Conservation (phyloP, 352 stramenopile genomes). For the Globisporangium apiculatum region DNA sequence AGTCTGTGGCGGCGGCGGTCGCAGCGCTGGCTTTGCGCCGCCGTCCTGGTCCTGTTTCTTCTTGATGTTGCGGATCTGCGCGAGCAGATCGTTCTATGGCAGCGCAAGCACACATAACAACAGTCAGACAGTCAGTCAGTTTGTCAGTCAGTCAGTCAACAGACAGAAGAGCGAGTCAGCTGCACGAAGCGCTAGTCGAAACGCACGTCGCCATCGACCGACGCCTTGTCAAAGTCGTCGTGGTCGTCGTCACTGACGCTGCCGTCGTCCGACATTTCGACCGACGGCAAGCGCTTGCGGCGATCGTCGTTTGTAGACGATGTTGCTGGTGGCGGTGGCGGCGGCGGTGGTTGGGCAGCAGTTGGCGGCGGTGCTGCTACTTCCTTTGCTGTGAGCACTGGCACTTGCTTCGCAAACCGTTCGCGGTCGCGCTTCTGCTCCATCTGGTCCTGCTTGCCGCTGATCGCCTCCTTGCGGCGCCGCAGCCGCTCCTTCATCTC, state of each 20-base stretch:
- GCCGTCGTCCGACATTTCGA: constrained; percentile 82
- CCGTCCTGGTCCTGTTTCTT: constrained; percentile 1
- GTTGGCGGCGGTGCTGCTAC: constrained; percentile 24
- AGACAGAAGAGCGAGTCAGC: neutral
- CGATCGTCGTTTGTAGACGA: constrained; percentile 11
- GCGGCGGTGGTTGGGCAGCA: constrained; percentile 11
- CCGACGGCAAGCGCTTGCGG: constrained; percentile 40
- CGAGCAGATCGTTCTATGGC: neutral
- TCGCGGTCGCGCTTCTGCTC: constrained; percentile 74
- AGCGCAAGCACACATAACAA: neutral
- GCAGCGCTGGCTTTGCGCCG: constrained; percentile 3
- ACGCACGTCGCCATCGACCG: constrained; percentile 58
- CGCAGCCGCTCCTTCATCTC: constrained; percentile 80
- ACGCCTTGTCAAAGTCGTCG: constrained; percentile 38
- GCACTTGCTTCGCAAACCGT: constrained; percentile 58
- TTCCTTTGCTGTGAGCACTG: constrained; percentile 75
- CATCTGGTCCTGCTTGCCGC: constrained; percentile 77
- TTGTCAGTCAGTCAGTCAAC: neutral
- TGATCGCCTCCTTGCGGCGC: constrained; percentile 69
- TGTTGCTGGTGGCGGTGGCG: neutral
- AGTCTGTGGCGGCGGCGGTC: constrained; percentile 30
- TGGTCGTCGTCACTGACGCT: constrained; percentile 35
- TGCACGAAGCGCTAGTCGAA: too few species aligned
- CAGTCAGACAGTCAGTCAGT: neutral
- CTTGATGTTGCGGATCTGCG: neutral